Conservation (phyloP, 179 eudicot species). For the Silene noctiflora region DNA sequence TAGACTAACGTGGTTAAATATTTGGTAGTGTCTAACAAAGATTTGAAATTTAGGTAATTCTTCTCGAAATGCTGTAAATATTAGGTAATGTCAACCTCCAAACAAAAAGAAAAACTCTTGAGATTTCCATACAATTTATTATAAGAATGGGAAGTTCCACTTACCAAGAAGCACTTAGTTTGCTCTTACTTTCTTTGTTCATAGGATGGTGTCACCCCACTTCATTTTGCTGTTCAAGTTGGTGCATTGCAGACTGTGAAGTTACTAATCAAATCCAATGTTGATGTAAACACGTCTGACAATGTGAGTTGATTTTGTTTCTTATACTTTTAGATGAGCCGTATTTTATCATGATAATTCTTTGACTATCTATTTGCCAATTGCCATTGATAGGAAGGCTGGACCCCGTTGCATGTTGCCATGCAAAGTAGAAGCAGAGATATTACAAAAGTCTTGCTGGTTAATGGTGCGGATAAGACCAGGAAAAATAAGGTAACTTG, state of each 20-base stretch:
- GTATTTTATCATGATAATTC: slow-evolving; percentile 10
- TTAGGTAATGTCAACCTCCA: too few species aligned
- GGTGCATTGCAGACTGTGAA: slow-evolving; percentile 95
- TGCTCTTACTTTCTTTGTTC: not conserved
- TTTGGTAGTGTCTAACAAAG: too few species aligned
- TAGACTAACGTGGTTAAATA: too few species aligned
- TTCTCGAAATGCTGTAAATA: too few species aligned
- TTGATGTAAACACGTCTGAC: slow-evolving; percentile 69
- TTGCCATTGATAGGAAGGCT: slow-evolving; percentile 61
- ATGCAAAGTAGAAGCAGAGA: slow-evolving; percentile 86
- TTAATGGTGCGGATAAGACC: slow-evolving; percentile 75
- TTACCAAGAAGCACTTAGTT: not conserved
- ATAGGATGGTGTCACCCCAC: slow-evolving; percentile 85
- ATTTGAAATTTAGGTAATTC: too few species aligned
- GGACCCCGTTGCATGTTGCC: slow-evolving; percentile 95
- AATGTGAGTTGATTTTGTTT: slow-evolving; percentile 46
- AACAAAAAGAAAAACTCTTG: too few species aligned
- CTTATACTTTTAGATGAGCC: not conserved
- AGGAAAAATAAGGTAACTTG: slow-evolving; percentile 72
- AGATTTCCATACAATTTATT: not conserved
- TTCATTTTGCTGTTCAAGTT: slow-evolving; percentile 94
- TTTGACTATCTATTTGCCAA: slow-evolving; percentile 7
- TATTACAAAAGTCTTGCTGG: slow-evolving; percentile 66
- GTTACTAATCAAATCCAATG: slow-evolving; percentile 71
- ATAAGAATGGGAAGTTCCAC: not conserved